Evolutionary conservation across 495 filamentous ascomycete genomes (phyloP).

Genomic region (Sphaerosporella brunnea): DNA sequence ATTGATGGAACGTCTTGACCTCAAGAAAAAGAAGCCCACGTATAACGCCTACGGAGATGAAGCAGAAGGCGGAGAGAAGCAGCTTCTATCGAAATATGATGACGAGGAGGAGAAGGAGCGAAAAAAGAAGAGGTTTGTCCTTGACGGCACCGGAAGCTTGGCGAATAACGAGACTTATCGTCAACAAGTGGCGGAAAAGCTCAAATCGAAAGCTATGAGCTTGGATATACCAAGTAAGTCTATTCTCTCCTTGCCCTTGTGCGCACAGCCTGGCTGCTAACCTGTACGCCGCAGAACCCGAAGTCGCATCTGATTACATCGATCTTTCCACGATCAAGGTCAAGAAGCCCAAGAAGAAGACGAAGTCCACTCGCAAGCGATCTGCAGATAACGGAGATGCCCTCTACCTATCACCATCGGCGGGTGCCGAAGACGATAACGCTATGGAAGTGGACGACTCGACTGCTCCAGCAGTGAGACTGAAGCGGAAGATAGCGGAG

Average conservation of each 20-base stretch:
- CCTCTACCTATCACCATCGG: constrained; percentile 23
- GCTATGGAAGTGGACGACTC: constrained; percentile 63
- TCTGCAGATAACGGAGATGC: constrained; percentile 59
- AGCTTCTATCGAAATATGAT: constrained; percentile 74
- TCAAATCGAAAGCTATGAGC: constrained; percentile 52
- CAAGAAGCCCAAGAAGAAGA: constrained; percentile 83
- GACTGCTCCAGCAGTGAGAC: constrained; percentile 26
- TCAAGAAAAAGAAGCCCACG: constrained; percentile 80
- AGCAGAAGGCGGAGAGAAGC: constrained; percentile 41
- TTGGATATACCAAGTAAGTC: constrained; percentile 46
- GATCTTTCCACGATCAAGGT: constrained; percentile 72
- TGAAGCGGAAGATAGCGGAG: constrained; percentile 46
- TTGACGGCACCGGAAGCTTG: constrained; percentile 57
- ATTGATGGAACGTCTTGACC: constrained; percentile 53
- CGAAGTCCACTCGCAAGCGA: constrained; percentile 53
- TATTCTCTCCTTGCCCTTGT: constrained; percentile 2
- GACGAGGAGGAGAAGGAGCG: constrained; percentile 90
- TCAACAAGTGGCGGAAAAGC: constrained; percentile 36
- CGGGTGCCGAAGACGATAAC: constrained; percentile 27
- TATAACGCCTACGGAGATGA: constrained; percentile 70
- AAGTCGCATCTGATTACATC: constrained; percentile 66
- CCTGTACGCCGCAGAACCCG: constrained; percentile 32
- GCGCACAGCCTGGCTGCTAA: constrained; percentile 5
- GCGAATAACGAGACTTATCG: constrained; percentile 44
- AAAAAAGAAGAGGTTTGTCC: constrained; percentile 57